Evolutionary conservation across 768 basidiomycete genomes (phyloP), one percentile per base, ranked within the genome.

Genomic region (Piloderma croceum): DNA sequence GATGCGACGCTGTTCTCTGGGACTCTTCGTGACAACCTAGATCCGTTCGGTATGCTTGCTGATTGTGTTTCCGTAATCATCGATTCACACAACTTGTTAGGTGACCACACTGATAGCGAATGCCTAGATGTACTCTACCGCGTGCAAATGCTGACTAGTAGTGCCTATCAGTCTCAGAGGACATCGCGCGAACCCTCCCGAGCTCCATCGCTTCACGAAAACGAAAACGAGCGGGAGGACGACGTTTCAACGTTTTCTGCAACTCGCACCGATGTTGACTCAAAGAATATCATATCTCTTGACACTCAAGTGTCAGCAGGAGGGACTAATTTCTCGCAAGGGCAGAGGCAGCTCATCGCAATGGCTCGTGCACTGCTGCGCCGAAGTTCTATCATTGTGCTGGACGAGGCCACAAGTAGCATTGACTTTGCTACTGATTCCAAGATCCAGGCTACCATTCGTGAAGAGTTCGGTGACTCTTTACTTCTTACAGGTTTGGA

Each of bases 261-360:
- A 2, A 61, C 70, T 0, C 54, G 57, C 9, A 83, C 81, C 0
- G 79, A 81, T 18, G 55, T 70, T 3, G 83, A 85, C 17, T 39
- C 52, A 22, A 83, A 76, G 53, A 70, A 68, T 1, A 65, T 66
- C 1, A 65, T 93, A 21, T 70, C 77, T 1, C 69, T 94, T 3
- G 79, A 87, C 15, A 87, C 83, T 0, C 79, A 83, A 44, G 83
- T 94, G 7, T 88, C 88, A 1, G 72, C 87, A 1, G 90, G 90
- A 0, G 91, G 91, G 1, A 71, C 79, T 22, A 94, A 96, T 64
- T 93, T 96, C 60, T 92, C 88, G 2, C 88, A 91, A 44, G 92
- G 93, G 7, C 91, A 97, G 56, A 61, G 90, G 7, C 92, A 97
- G 52, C 64, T 90, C 12, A 84, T 91, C 39, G 83, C 87, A 1